Evolutionary conservation across 768 basidiomycete species (phyloP), one percentile per base, ranked within the genome.

Genomic region (Chiua virens): DNA sequence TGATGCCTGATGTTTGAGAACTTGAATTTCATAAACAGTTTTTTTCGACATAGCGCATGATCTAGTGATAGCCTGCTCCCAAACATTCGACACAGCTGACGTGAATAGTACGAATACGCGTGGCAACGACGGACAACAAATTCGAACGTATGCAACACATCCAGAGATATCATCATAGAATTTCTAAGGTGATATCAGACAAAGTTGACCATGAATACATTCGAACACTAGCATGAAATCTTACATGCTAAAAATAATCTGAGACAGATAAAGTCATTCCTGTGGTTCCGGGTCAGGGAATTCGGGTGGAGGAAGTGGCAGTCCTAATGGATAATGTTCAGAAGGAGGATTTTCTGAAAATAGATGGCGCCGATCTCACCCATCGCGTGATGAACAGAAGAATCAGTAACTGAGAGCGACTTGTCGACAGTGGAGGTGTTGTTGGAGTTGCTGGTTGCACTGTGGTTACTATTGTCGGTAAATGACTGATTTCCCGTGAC

Each of bases 341-440:
- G 36, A 14, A 49, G 25, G 17, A 3, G 13, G 17, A 17, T 2
- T 34, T 11, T 8, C 37, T n/a, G n/a, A n/a, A 2, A 15, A 10
- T n/a, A 4, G 13, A 35, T 21, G 7, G 6, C 15, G 4, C 8
- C 8, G 28, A 47, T 53, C 53, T 47, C 46, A 65, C 60, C 52
- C 51, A 57, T 61, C n/a, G 60, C 49, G 25, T 64, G 63, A 35
- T 61, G 59, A 14, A 65, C 53, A 2, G 63, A 65, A 6, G 63
- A 57, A 49, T 64, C 63, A 2, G 57, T 53, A 39, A 37, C 13
- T 18, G 43, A 54, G 27, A 53, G 56, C 14, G 56, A 53, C 23
- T 53, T 54, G 30, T 59, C 55, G n/a, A 53, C 39, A 11, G 49
- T 41, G 13, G 54, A 55, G 9, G 59, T 53, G 30, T 64, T 64